Conservation (phyloP, 1,284 basidiomycete genomes). For the Ustilago hordei region DNA sequence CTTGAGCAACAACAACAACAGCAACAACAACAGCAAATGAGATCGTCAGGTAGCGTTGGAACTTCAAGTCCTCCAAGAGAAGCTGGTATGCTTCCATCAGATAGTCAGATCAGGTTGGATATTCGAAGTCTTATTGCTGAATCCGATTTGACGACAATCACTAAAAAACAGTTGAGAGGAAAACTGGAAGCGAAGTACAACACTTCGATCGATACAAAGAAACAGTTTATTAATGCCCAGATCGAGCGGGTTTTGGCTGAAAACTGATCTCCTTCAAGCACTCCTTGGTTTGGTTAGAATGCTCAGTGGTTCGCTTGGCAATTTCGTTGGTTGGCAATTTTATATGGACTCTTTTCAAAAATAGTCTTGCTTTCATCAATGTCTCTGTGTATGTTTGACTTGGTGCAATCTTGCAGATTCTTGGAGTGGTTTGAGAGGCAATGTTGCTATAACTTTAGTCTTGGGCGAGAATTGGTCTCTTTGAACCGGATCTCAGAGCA, state of each 20-base stretch:
- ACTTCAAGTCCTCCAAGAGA: constrained; percentile 35
- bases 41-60: constrained; percentile 22
- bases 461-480: no score
- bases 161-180: constrained; percentile 61
- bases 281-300: neutral
- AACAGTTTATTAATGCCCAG: constrained; percentile 62
- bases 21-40: constrained; percentile 3
- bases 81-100: constrained; percentile 48
- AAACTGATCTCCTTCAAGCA: constrained; percentile 9
- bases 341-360: neutral
- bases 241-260: constrained; percentile 58
- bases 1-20: constrained; percentile 20
- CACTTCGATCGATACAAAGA: constrained; percentile 58
- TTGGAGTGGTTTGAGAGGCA: no score
- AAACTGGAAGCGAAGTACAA: constrained; percentile 61
- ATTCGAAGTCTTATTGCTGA: constrained; percentile 61
- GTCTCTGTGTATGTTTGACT: neutral
- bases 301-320: neutral
- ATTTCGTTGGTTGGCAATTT: neutral
- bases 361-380: no score
- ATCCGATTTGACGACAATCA: constrained; percentile 61
- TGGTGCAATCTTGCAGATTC: no score
- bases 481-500: no score
- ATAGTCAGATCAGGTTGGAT: constrained; percentile 59
- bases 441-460: no score